Conservation (phyloP, 108 stramenopile species). For the Schizochytrium sp. region DNA sequence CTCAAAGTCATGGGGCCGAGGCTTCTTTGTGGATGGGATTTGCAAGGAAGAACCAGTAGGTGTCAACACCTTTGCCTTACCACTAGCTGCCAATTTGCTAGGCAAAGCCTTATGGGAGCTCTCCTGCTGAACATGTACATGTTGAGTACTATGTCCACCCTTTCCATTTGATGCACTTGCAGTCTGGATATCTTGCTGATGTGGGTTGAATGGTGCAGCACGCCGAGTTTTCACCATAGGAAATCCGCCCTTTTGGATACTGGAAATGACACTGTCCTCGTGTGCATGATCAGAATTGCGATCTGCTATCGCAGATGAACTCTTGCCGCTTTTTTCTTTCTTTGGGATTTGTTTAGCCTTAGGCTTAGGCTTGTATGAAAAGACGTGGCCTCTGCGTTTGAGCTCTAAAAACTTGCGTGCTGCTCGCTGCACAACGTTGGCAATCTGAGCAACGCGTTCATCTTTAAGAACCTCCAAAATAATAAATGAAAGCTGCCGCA, state of each 20-base stretch:
- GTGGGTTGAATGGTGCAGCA: neutral
- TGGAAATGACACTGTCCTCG: neutral
- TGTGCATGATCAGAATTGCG: neutral
- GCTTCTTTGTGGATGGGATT: neutral
- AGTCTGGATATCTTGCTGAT: neutral
- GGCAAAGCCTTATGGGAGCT: neutral
- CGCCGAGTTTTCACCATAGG: neutral
- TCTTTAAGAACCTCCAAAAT: slow-evolving; percentile 51
- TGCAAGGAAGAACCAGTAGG: neutral
- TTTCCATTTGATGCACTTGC: neutral
- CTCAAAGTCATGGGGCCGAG: slow-evolving; percentile 5
- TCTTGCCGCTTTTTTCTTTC: neutral
- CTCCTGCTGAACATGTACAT: neutral
- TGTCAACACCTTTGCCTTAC: no score
- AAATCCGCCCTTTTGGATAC: neutral
- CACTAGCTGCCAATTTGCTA: no score
- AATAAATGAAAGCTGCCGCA: slow-evolving; percentile 42
- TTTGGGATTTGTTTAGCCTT: neutral
- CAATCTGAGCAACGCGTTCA: slow-evolving; percentile 34
- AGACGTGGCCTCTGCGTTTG: slow-evolving; percentile 14
- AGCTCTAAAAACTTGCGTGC: slow-evolving; percentile 7
- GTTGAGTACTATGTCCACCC: neutral
- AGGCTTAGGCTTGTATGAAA: neutral
- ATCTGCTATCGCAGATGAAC: neutral
- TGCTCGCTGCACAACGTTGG: slow-evolving; percentile 16